Base-by-base conservation (phyloP, 1,139 yeast genomes). In the Nadsonia starkeyi-henricii region DNA sequence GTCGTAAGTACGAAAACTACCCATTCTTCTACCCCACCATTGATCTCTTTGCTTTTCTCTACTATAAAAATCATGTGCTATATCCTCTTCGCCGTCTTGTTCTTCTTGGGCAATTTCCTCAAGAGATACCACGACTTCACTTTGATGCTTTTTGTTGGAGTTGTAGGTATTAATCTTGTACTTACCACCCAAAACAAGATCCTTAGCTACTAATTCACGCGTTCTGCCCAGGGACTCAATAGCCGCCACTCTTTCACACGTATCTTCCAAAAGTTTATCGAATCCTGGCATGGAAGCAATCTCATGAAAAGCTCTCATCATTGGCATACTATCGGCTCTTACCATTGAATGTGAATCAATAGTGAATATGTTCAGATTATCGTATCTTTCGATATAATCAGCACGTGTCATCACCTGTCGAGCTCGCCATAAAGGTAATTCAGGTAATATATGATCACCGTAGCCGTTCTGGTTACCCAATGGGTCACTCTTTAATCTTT, bases 241-340 rank as follows among this genome's bases (percentile, higher is more conserved):
- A 42, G 79, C 91, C 9, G 77, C 73, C 1, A 85, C 85, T 49
- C 95, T 68, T 50, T 79, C 78, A n/a, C 78, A 67, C 0, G 93
- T 81, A 51, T 82, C 85, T 18, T 74, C 73, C 41, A 85, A 65
- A n/a, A 84, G 66, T 50, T 79, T 75, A 49, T 81, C 81, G 57
- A 85, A 85, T 20, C 80, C 82, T 0, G 85, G 84, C 62, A 78
- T 79, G 1, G 77, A 67, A 0, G 82, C 83, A 48, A 85, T 81
- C 58, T 85, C 94, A 52, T 82, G 78, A 61, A 85, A 85, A 1
- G 91, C 94, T 56, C 89, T 74, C 94, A 85, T 83, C 94, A 85
- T 84, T 1, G 93, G 89, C 1, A 83, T 82, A 2, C 85, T 78
- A 61, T 85, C 95, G 0, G 95, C 91, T 42, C 83, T 68, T 2